A percentile compares a stretch with the other conserved stretches of the same genome.
Evolutionary conservation across 1,284 basidiomycete genomes (phyloP).

Genomic region (Sporisorium sorghi): DNA sequence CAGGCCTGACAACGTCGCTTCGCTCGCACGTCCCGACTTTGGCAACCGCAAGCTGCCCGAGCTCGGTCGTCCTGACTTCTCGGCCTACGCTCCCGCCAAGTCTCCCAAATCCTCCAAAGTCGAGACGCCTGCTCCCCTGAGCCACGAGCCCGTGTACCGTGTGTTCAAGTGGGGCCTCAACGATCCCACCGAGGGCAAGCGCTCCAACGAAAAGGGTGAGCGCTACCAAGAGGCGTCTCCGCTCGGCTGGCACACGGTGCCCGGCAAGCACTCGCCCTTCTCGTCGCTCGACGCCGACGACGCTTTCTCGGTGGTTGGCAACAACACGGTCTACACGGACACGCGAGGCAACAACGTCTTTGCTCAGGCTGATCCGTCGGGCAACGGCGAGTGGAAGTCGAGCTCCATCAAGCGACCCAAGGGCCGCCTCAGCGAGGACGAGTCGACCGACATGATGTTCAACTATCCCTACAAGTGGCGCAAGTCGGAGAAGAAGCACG

Average conservation of each 20-base stretch:
- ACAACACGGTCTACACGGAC: constrained; percentile 52
- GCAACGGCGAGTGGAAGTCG: constrained; percentile 53
- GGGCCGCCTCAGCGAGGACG: constrained; percentile 41
- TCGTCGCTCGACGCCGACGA: constrained; percentile 26
- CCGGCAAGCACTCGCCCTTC: constrained; percentile 47
- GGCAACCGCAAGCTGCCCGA: constrained; percentile 31
- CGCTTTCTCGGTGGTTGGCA: constrained; percentile 21
- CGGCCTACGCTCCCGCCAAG: constrained; percentile 25
- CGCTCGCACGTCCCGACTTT: constrained; percentile 34
- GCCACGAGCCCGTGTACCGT: constrained; percentile 48
- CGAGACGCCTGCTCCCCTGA: constrained; percentile 15
- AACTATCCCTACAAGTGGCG: constrained; percentile 63
- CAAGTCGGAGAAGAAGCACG: constrained; percentile 55
- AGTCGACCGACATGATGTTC: constrained; percentile 56
- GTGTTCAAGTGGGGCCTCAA: constrained; percentile 63
- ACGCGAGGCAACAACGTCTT: constrained; percentile 63
- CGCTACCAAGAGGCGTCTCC: constrained; percentile 50
- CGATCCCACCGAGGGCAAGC: constrained; percentile 59
- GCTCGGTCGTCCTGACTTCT: constrained; percentile 55
- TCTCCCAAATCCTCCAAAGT: constrained; percentile 12
- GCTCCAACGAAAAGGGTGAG: constrained; percentile 51
- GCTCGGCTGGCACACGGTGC: constrained; percentile 58
- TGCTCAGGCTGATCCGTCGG: constrained; percentile 52
- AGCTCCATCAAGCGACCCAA: constrained; percentile 43
- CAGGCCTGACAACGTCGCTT: constrained; percentile 18